Evolutionary conservation across 441 rosid species (phyloP).

Genomic region (Euphorbia celastroides): DNA sequence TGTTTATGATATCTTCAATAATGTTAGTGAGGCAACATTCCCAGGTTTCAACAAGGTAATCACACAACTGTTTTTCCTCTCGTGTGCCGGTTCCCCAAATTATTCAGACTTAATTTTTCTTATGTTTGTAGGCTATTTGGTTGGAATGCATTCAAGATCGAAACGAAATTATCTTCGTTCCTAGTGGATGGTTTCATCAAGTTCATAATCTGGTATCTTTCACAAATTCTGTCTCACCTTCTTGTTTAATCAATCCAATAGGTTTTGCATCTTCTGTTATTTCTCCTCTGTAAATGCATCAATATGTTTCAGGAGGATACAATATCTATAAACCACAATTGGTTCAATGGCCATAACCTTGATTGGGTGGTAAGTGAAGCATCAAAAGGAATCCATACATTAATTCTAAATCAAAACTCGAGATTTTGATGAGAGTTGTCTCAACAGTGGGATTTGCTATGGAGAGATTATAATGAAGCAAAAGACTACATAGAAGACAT

Average conservation of each 20-base stretch:
- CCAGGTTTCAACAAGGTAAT: constrained; percentile 77
- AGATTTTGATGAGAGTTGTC: constrained; percentile 12
- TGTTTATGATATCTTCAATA: constrained; percentile 60
- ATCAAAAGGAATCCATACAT: neutral
- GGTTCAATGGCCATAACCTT: constrained; percentile 89
- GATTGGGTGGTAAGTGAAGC: constrained; percentile 72
- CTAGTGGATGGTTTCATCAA: constrained; percentile 99
- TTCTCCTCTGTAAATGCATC: constrained; percentile 17
- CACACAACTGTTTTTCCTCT: constrained; percentile 17
- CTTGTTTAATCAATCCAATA: neutral
- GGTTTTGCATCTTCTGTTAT: too few relatives aligned
- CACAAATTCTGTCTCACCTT: neutral
- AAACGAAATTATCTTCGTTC: constrained; percentile 77
- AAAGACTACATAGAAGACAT: constrained; percentile 86
- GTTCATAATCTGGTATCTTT: constrained; percentile 76
- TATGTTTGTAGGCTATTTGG: constrained; percentile 63
- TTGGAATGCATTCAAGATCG: constrained; percentile 71
- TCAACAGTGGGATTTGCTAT: constrained; percentile 77
- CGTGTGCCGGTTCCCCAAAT: neutral
- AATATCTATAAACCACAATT: constrained; percentile 90
- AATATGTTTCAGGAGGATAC: constrained; percentile 69
- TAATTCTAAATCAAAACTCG: constrained; percentile 7
- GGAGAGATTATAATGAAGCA: constrained; percentile 73
- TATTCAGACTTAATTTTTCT: constrained; percentile 1
- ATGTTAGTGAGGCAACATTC: constrained; percentile 51